phyloP scores from a whole-genome alignment of 108 stramenopile genomes.

The Schizochytrium sp. region DNA sequence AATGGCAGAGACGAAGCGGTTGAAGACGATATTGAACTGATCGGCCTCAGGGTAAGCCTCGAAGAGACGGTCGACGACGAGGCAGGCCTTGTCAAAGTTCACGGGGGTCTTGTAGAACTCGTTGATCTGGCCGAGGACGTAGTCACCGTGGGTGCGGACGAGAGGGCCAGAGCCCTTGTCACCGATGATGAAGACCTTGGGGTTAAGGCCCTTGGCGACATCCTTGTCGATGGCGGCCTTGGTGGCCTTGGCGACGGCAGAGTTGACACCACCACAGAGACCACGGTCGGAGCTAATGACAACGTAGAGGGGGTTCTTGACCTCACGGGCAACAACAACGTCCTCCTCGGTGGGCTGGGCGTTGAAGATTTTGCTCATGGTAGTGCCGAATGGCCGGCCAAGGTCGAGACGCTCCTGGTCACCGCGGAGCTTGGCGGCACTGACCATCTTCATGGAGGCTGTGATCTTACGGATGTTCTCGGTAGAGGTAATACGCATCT shows the following conservation, averaged over 20 bases:
- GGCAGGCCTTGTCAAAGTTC: slow-evolving; percentile 77
- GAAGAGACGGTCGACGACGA: slow-evolving; percentile 83
- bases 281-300: slow-evolving; percentile 96
- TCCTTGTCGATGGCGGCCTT: slow-evolving; percentile 78
- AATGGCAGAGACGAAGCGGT: slow-evolving; percentile 71
- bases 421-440: slow-evolving; percentile 99
- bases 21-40: slow-evolving; percentile 69
- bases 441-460: slow-evolving; percentile 99
- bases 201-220: slow-evolving; percentile 83
- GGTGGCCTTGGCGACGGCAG: slow-evolving; percentile 88
- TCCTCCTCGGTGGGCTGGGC: slow-evolving; percentile 84
- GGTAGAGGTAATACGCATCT: slow-evolving; percentile 94
- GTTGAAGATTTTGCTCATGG: slow-evolving; percentile 71
- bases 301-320: slow-evolving; percentile 86
- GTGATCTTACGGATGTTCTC: slow-evolving; percentile 99
- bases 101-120: slow-evolving; percentile 67
- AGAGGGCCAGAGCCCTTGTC: slow-evolving; percentile 97
- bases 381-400: slow-evolving; percentile 74
- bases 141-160: slow-evolving; percentile 79
- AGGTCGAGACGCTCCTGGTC: slow-evolving; percentile 83
- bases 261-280: slow-evolving; percentile 98
- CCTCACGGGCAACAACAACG: slow-evolving; percentile 72
- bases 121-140: slow-evolving; percentile 80
- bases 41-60: slow-evolving; percentile 72
- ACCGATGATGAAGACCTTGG: slow-evolving; percentile 90